phyloP scores from a whole-genome alignment of 1,139 yeast genomes.

The Candida albicans region DNA sequence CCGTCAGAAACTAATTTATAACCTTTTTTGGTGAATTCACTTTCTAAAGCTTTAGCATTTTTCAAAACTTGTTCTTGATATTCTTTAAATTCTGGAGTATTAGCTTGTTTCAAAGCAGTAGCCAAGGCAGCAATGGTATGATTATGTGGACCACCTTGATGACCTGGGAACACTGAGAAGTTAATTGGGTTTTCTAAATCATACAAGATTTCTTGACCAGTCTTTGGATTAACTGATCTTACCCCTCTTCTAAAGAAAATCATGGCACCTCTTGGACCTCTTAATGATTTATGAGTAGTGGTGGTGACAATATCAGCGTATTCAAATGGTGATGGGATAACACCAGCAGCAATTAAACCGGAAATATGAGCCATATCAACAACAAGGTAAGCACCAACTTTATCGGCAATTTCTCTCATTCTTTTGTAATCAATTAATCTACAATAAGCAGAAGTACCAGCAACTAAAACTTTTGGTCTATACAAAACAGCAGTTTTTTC shows the following conservation, averaged over 20 bases:
- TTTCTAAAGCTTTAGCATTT: conserved; percentile 84
- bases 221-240: conserved; percentile 70
- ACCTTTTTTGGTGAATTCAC: conserved; percentile 66
- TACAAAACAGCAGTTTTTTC: conserved; percentile 81
- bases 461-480: conserved; percentile 93
- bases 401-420: conserved; percentile 86
- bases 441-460: conserved; percentile 96
- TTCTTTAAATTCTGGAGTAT: conserved; percentile 78
- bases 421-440: conserved; percentile 87
- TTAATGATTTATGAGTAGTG: conserved; percentile 92
- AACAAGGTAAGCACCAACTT: conserved; percentile 87
- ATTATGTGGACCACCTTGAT: conserved; percentile 99
- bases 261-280: conserved; percentile 99
- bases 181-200: conserved; percentile 89
- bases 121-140: conserved; percentile 96
- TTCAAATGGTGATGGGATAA: conserved; percentile 89
- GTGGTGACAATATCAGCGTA: conserved; percentile 95
- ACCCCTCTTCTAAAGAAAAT: conserved; percentile 94
- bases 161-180: conserved; percentile 97
- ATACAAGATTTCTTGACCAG: conserved; percentile 83
- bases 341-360: conserved; percentile 91
- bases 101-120: conserved; percentile 89
- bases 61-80: conserved; percentile 86
- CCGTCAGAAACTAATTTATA: conserved; percentile 89
- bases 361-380: conserved; percentile 98